Evolutionary conservation across 2,329 filamentous ascomycete genomes (phyloP).

Genomic region (Cercospora sesami): DNA sequence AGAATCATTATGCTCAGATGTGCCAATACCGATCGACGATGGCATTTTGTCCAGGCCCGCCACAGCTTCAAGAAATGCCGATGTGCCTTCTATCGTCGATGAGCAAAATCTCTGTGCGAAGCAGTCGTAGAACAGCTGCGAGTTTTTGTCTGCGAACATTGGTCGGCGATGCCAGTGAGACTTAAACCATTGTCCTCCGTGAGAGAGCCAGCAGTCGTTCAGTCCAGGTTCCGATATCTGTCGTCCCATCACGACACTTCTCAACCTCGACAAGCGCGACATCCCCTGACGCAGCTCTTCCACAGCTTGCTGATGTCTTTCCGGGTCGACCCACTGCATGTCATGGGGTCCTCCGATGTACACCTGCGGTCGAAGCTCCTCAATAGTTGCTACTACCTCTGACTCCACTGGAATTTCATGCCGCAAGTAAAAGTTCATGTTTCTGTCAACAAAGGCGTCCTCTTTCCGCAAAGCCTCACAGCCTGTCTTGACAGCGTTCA

Average conservation of each 20-base stretch:
- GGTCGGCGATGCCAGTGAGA: no score
- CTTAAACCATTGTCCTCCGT: no score
- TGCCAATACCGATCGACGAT: not conserved
- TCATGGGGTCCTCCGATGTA: not conserved
- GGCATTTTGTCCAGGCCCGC: not conserved
- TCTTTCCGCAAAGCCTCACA: not conserved
- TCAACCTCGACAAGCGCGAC: not conserved
- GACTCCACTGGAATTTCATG: no score
- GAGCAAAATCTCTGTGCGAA: not conserved
- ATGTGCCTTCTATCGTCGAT: not conserved
- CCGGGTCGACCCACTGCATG: not conserved
- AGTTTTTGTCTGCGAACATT: no score
- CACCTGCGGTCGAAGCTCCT: not conserved
- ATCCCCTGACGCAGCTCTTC: not conserved
- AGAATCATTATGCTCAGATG: not conserved
- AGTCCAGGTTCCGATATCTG: not conserved
- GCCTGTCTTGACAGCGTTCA: not conserved
- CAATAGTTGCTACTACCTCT: not conserved
- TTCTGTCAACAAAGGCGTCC: no score
- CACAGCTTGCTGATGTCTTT: not conserved
- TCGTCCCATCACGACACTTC: not conserved
- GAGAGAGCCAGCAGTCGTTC: not conserved
- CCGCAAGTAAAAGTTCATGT: no score
- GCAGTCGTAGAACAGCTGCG: not conserved
- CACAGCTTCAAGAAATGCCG: not conserved